These are phyloP conservation scores for Boletus sp. DNA, from an alignment of 768 basidiomycete genomes.

Conservation along the genomic window DNA sequence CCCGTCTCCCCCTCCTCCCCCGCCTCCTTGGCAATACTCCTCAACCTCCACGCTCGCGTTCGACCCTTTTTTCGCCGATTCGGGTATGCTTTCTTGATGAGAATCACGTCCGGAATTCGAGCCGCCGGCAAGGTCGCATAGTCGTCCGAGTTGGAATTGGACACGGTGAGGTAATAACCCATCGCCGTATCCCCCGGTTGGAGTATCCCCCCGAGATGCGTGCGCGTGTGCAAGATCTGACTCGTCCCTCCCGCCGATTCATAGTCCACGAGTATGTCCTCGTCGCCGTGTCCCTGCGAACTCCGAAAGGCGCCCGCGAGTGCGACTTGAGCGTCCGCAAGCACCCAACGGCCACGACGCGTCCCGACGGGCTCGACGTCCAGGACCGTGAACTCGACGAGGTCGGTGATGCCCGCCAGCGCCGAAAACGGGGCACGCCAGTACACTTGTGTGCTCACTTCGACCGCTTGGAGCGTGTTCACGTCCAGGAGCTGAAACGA, in stretches of 20 bases:
- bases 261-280: constrained; percentile 57
- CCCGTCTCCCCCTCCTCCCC: constrained; percentile 84
- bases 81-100: constrained; percentile 95
- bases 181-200: constrained; percentile 94
- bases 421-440: constrained; percentile 92
- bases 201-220: constrained; percentile 89
- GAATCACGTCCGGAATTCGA: constrained; percentile 85
- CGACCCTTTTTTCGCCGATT: constrained; percentile 89
- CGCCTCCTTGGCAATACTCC: constrained; percentile 90
- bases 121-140: constrained; percentile 65
- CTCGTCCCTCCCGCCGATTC: constrained; percentile 58
- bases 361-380: constrained; percentile 86
- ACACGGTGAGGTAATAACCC: constrained; percentile 84
- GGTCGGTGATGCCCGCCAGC: constrained; percentile 77
- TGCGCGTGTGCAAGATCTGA: constrained; percentile 93
- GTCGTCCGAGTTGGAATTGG: constrained; percentile 92
- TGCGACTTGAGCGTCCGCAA: constrained; percentile 89
- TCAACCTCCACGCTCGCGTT: constrained; percentile 81
- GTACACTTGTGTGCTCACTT: constrained; percentile 74
- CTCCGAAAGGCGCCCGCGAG: constrained; percentile 78
- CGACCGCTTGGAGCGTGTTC: constrained; percentile 77
- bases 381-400: constrained; percentile 92
- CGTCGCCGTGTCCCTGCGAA: constrained; percentile 39
- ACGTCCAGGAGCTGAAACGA: constrained; percentile 91
- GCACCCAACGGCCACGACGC: constrained; percentile 71